These are phyloP conservation scores for Pseudozyma tsukubaensis DNA, from an alignment of 1,284 basidiomycete species.

Conservation along the genomic window DNA sequence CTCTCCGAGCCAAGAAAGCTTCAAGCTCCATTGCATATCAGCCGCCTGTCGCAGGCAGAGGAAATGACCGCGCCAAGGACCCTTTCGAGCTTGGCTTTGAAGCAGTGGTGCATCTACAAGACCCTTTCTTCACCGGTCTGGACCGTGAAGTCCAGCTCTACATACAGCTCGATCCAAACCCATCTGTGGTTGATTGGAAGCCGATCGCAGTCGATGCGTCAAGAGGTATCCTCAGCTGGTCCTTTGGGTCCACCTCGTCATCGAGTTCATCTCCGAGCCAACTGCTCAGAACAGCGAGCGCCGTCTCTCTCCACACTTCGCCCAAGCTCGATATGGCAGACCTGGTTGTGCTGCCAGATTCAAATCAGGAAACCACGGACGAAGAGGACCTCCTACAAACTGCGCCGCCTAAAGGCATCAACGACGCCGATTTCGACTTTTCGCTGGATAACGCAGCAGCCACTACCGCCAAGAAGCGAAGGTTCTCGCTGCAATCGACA, in stretches of 20 bases:
- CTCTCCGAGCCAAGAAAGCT: conserved; percentile 17
- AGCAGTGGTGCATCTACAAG: conserved; percentile 16
- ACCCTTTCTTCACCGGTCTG: conserved; percentile 37
- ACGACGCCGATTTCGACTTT: conserved; percentile 38
- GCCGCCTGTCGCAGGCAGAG: background rate
- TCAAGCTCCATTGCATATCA: conserved; percentile 17
- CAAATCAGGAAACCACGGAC: conserved; percentile 11
- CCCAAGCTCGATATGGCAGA: conserved; percentile 20
- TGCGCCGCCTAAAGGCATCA: conserved; percentile 39
- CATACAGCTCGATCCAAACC: conserved; percentile 15
- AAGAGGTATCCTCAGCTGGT: conserved; percentile 33
- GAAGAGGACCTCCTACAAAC: conserved; percentile 43
- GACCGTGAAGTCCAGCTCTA: conserved; percentile 40
- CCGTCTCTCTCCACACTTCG: background rate
- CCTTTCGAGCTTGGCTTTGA: conserved; percentile 26
- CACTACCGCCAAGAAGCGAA: conserved; percentile 21
- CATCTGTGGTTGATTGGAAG: conserved; percentile 8
- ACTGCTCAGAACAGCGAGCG: background rate
- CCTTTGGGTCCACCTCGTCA: conserved; percentile 6
- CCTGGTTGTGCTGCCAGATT: conserved; percentile 28
- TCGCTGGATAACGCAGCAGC: conserved; percentile 33
- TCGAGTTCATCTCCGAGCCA: conserved; percentile 8
- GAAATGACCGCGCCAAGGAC: too few species aligned
- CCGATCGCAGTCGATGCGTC: conserved; percentile 29
- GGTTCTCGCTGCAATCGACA: conserved; percentile 45